phyloP scores from a whole-genome alignment of 352 stramenopile species.

The Phytophthora litchii region DNA sequence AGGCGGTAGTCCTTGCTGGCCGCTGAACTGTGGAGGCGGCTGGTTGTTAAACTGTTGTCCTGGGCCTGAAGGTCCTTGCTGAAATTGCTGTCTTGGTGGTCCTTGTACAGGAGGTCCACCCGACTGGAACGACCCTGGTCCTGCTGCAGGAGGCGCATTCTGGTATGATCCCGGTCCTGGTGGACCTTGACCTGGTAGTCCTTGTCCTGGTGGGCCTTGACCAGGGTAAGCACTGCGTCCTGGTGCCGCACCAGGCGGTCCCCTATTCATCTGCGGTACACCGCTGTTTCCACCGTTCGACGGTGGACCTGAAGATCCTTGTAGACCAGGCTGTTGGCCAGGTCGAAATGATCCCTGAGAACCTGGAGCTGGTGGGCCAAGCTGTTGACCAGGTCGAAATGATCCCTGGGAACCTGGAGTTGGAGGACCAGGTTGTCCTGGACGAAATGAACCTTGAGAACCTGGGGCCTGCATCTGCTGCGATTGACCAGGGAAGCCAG shows the following conservation, averaged over 20 bases:
- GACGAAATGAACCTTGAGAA: conserved; percentile 21
- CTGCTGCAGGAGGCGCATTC: conserved; percentile 15
- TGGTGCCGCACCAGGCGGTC: conserved; percentile 16
- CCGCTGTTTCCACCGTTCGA: conserved; percentile 42
- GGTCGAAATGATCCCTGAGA: conserved; percentile 21
- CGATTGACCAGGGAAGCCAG: conserved; percentile 26
- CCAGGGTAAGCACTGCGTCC: conserved; percentile 25
- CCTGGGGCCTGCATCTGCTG: conserved; percentile 15
- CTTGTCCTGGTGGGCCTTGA: conserved; percentile 27
- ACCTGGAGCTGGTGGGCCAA: conserved; percentile 13
- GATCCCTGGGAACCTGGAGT: conserved; percentile 27
- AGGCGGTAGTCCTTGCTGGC: conserved; percentile 20
- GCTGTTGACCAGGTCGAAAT: conserved; percentile 22
- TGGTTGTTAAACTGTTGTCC: conserved; percentile 25
- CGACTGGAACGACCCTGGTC: conserved; percentile 28
- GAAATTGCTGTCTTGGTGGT: conserved; percentile 19
- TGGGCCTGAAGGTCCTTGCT: conserved; percentile 8
- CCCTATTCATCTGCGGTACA: conserved; percentile 43
- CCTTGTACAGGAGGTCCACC: conserved; percentile 18
- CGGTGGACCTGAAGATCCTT: conserved; percentile 28
- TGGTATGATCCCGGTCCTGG: conserved; percentile 20
- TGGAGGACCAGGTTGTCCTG: conserved; percentile 21
- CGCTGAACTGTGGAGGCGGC: conserved; percentile 20
- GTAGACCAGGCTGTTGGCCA: conserved; percentile 13
- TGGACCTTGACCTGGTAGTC: conserved; percentile 19